Conservation (phyloP, 352 stramenopile species). For the Pythium grandisporangium region DNA sequence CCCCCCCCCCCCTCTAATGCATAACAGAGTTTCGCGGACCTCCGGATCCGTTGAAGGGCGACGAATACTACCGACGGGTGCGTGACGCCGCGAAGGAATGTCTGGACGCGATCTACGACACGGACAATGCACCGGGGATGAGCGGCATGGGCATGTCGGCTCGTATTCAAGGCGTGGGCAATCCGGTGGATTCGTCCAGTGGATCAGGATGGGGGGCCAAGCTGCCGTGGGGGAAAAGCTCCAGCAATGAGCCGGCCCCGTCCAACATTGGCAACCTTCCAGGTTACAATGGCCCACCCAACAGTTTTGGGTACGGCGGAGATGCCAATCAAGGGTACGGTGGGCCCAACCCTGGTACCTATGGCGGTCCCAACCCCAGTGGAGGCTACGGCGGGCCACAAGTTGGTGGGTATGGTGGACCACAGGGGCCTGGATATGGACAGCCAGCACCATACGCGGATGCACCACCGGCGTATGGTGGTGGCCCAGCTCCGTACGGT, state of each 20-base stretch:
- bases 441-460: slow-evolving; percentile 18
- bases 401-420: slow-evolving; percentile 13
- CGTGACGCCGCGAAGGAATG: slow-evolving; percentile 91
- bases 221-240: slow-evolving; percentile 54
- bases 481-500: slow-evolving; percentile 18
- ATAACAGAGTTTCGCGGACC: slow-evolving; percentile 81
- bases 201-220: slow-evolving; percentile 64
- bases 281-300: slow-evolving; percentile 38
- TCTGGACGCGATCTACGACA: slow-evolving; percentile 93
- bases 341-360: slow-evolving; percentile 26
- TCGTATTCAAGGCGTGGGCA: slow-evolving; percentile 73
- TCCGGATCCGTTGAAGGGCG: slow-evolving; percentile 90
- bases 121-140: slow-evolving; percentile 53
- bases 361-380: slow-evolving; percentile 22
- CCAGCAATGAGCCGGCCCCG: slow-evolving; percentile 35
- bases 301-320: slow-evolving; percentile 38
- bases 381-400: slow-evolving; percentile 20
- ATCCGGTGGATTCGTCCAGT: slow-evolving; percentile 33
- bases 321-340: slow-evolving; percentile 38
- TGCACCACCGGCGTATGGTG: slow-evolving; percentile 12
- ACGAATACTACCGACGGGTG: slow-evolving; percentile 91
- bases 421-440: slow-evolving; percentile 13
- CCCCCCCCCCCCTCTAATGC: too few relatives aligned
- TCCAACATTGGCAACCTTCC: slow-evolving; percentile 47
- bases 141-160: slow-evolving; percentile 71